Percentiles rank a stretch among this genome's conserved stretches.
Conservation (phyloP, 164 flowering plant species). For the Chimonanthus praecox region DNA sequence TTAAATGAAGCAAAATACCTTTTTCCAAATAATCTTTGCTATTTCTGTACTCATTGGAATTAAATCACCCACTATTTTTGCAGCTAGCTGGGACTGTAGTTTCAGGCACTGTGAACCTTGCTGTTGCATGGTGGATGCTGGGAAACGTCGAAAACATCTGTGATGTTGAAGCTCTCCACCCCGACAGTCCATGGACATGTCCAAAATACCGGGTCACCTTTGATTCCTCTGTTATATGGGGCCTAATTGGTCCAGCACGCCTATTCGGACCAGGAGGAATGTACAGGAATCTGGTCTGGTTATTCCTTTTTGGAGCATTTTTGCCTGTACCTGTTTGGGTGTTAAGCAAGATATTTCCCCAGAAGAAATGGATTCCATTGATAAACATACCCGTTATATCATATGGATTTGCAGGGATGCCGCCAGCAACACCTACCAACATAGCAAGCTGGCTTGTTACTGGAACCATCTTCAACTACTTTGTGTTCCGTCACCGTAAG, state of each 20-base stretch:
- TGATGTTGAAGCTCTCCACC: constrained; percentile 59
- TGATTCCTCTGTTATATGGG: constrained; percentile 98
- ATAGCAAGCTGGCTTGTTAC: constrained; percentile 94
- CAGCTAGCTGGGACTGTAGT: constrained; percentile 84
- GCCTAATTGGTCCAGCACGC: constrained; percentile 73
- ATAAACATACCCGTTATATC: constrained; percentile 87
- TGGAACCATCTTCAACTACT: constrained; percentile 79
- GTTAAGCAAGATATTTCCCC: constrained; percentile 70
- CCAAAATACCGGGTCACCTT: constrained; percentile 84
- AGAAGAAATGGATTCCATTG: constrained; percentile 87
- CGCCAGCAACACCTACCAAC: constrained; percentile 93
- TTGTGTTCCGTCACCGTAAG: constrained; percentile 66
- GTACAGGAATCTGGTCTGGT: constrained; percentile 87
- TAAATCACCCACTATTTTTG: background rate
- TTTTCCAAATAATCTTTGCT: too few species aligned
- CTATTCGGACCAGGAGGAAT: constrained; percentile 80
- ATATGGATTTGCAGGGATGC: constrained; percentile 92
- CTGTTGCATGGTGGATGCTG: constrained; percentile 96
- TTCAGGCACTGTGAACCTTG: constrained; percentile 71
- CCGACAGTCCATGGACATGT: constrained; percentile 96
- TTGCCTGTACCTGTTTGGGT: constrained; percentile 88
- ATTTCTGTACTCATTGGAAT: too few species aligned
- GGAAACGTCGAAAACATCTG: constrained; percentile 77
- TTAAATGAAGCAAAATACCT: too few species aligned
- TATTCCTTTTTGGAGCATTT: constrained; percentile 82